Base-by-base conservation (phyloP, 1,139 yeast species). In the Suhomyces yuchorum region DNA sequence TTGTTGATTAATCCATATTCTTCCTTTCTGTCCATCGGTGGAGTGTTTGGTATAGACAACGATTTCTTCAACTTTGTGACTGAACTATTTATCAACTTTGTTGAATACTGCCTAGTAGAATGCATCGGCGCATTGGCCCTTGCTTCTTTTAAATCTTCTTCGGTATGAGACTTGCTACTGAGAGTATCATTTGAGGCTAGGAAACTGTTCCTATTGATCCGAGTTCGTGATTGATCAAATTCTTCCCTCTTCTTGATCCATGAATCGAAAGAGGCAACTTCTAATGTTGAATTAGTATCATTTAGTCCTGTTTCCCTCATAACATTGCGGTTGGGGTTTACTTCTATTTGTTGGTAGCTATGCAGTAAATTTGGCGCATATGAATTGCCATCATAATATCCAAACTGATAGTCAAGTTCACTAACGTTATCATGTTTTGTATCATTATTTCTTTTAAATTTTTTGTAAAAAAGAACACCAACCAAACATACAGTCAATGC, bases 241-340 rank as follows among this genome's bases (percentile, higher is more conserved):
- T 75, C 75, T 50, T 75, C 76, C 53, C 84, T 65, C 57, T 80
- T 80, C 36, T 71, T 68, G 37, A 72, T 73, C 84, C 84, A 80
- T 9, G 82, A 78, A 49, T 73, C 75, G 20, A 81, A 56, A 23
- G 63, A 59, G 1, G 60, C 59, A 11, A 44, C 62, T 12, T 61
- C 67, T 17, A 62, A 48, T 2, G 66, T 75, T 1, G 82, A 77
- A 39, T 65, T 60, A 12, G 78, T 69, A 55, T 80, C 84, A 50
- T 68, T 71, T 38, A 61, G 65, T 12, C 23, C 41, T 9, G 23
- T 14, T 11, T 42, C 41, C 18, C 34, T 28, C 46, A 48, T 38
- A 8, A 39, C 23, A 15, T 32, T 18, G 12, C 43, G 17, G 20
- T 15, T 33, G 9, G 44, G 15, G 8, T 36, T 37, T 14, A 36